phyloP scores from a whole-genome alignment of 2,329 filamentous ascomycete species.

The Ophiostoma himal-ulmi region DNA sequence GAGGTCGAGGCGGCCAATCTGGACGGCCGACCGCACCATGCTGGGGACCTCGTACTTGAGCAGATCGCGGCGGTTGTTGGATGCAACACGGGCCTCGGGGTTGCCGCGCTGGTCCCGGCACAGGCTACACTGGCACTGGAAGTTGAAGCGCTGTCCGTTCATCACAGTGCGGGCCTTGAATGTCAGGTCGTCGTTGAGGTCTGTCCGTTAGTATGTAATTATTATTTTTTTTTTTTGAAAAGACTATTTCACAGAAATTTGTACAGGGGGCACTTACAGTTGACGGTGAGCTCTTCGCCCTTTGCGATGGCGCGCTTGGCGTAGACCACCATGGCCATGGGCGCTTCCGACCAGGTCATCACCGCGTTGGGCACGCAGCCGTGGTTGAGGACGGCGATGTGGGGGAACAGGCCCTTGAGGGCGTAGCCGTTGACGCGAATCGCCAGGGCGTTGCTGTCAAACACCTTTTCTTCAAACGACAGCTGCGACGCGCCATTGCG shows the following conservation, averaged over 20 bases:
- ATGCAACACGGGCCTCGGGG: constrained; percentile 21
- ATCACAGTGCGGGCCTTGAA: constrained; percentile 24
- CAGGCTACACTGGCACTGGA: constrained; percentile 30
- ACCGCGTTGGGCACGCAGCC: constrained; percentile 29
- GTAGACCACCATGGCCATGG: constrained; percentile 27
- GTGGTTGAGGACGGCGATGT: constrained; percentile 29
- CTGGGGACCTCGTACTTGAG: constrained; percentile 2
- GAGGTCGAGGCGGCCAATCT: neutral
- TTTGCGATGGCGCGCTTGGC: constrained; percentile 29
- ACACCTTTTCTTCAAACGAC: constrained; percentile 34
- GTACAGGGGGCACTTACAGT: constrained; percentile 26
- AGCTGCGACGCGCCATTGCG: constrained; percentile 7
- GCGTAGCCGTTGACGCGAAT: constrained; percentile 28
- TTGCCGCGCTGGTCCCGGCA: constrained; percentile 23
- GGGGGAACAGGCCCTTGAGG: constrained; percentile 27
- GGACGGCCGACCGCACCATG: neutral
- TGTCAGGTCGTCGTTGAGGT: constrained; percentile 26
- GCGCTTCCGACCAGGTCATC: constrained; percentile 16
- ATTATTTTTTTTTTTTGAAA: neutral
- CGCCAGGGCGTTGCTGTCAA: constrained; percentile 33
- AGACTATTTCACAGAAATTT: neutral
- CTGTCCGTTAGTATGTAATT: constrained; percentile 19
- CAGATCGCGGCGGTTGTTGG: constrained; percentile 28
- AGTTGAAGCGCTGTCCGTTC: constrained; percentile 29
- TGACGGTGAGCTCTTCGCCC: constrained; percentile 33